phyloP scores from a whole-genome alignment of 129 eudicot species.

The Dittrichia graveolens region DNA sequence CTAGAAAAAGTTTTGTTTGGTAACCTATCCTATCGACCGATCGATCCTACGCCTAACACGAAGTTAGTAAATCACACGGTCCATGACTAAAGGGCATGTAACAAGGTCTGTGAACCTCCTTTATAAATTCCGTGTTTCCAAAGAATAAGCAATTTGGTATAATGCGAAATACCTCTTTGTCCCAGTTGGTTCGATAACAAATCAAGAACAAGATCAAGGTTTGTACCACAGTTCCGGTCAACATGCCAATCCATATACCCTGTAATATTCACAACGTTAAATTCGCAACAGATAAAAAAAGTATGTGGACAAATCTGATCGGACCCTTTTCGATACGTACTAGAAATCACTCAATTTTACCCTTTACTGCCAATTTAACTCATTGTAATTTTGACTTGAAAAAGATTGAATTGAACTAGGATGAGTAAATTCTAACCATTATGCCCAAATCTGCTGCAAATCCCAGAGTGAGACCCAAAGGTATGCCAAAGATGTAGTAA shows the following conservation, averaged over 20 bases:
- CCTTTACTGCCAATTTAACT: not conserved
- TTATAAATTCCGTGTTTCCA: too few relatives aligned
- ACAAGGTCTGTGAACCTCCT: too few relatives aligned
- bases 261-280: constrained; percentile 19
- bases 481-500: constrained; percentile 73
- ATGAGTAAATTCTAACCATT: constrained; percentile 24
- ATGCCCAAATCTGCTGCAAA: constrained; percentile 47
- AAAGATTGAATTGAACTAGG: not conserved
- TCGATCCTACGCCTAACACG: too few relatives aligned
- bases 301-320: not conserved
- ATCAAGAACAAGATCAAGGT: constrained; percentile 44
- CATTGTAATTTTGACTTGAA: not conserved
- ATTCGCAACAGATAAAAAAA: not conserved
- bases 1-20: too few relatives aligned
- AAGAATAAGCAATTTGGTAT: not conserved
- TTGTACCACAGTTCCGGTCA: constrained; percentile 56
- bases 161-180: constrained; percentile 49
- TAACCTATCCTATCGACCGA: too few relatives aligned
- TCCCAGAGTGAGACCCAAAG: constrained; percentile 62
- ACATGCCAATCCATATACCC: constrained; percentile 73
- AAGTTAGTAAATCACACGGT: too few relatives aligned
- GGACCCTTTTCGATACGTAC: not conserved
- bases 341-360: not conserved
- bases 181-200: constrained; percentile 59
- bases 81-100: too few relatives aligned